Base-by-base conservation (phyloP, 139 green algal genomes). In the Auxenochlorella pyrenoidosa region DNA sequence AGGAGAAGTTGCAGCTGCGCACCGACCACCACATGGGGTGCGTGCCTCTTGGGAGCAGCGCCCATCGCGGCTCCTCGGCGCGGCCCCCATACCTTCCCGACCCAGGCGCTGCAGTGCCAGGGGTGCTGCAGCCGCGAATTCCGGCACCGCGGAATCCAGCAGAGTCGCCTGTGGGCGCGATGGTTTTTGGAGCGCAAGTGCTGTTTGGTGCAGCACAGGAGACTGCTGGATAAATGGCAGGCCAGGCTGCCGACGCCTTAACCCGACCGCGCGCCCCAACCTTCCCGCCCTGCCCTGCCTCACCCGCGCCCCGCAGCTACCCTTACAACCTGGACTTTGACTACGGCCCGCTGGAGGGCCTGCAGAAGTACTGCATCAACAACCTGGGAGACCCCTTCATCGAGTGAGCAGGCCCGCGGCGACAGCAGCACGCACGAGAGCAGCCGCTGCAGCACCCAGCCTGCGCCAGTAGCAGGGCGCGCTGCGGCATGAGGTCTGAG, bases 311-410 rank as follows among this genome's bases (percentile, higher is more conserved):
- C 28, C 15, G 34, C 92, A 96, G 95, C 65, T 99, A 99, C 86
- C 97, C 97, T 0, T 99, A 99, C 95, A 99, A 99, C 91, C 92
- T 99, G n/a, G 97, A 99, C 78, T 99, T 99, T 92, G 95, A 99
- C 86, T 99, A 97, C 88, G 95, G 94, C 6, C 92, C 95, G 0
- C 90, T 99, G 66, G 94, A 98, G 88, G 91, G 91, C 24, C 89
- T 99, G 60, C 94, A 94, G 63, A 94, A 95, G 85, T 99, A 95
- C 91, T 97, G 94, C 92, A 99, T 99, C 90, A 99, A 99, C 91
- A 99, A 99, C 87, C 90, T 99, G 59, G 97, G 97, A 15, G 75
- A 81, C 75, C 75, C 75, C 30, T 81, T 81, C 75, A 81, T 81
- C 30, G 75, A 81, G 75, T 76, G 70, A 76, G 70, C 70, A 1